These are phyloP conservation scores for Xanthoceras sorbifolium DNA, from an alignment of 345 rosid species.

Conservation along the genomic window DNA sequence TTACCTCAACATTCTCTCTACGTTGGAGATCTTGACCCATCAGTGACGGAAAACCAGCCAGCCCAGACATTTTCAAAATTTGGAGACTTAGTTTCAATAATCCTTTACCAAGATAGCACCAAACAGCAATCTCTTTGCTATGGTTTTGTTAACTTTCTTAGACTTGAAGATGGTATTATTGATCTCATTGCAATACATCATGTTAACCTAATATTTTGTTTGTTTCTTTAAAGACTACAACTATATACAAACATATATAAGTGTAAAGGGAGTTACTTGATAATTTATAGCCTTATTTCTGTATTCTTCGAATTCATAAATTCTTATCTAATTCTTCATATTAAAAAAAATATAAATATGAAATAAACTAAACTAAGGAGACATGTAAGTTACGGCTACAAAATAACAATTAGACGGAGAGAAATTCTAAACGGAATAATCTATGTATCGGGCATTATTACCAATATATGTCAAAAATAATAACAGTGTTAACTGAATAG, in stretches of 20 bases:
- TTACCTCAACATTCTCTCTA: background rate
- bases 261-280: no score
- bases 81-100: background rate
- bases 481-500: no score
- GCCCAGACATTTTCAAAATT: background rate
- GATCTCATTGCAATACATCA: background rate
- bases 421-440: no score
- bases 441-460: no score
- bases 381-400: no score
- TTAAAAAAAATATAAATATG: no score
- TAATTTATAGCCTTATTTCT: no score
- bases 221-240: no score
- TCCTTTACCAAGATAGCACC: background rate
- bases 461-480: no score
- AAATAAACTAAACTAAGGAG: no score
- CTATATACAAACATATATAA: no score
- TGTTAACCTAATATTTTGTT: background rate
- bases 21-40: background rate
- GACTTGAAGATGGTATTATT: background rate
- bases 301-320: background rate
- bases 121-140: background rate
- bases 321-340: background rate
- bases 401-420: no score
- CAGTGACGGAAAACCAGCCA: background rate
- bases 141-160: conserved; percentile 3